Base-by-base conservation (phyloP, 495 filamentous ascomycete species). In the Massariosphaeria phaeospora region DNA sequence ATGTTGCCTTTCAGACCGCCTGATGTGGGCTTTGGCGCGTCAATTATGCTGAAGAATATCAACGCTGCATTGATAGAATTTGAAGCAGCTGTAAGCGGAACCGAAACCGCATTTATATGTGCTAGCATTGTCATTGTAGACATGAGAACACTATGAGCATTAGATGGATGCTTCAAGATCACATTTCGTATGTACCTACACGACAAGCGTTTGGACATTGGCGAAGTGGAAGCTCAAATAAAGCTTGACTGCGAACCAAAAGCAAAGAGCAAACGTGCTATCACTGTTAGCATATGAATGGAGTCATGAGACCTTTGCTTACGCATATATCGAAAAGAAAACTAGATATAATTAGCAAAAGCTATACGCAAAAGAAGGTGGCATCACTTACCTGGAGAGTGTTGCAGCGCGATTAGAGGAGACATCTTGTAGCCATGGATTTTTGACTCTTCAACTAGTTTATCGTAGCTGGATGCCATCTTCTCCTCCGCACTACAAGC, bases 401-500 rank as follows among this genome's bases (percentile, higher is more conserved):
- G 36, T 25, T 51, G 48, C 10, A 51, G 13, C 3, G 48, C 48
- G 5, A 51, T 36, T 18, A 40, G 10, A 13, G 36, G 34, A 10
- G 48, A 51, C 48, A 51, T 24, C n/a, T 51, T 27, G 12, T 41
- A n/a, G 1, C 48, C 36, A 17, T 26, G 33, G 2, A 3, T n/a
- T 17, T 17, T 25, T 4, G 48, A 15, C n/a, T 36, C 15, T 5
- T 29, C n/a, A 2, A 51, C 17, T 11, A 29, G n/a, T 9, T 10
- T 17, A 27, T 41, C 27, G 25, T 51, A 51, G 12, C 23, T 40
- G 1, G 26, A 3, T 24, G 23, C 21, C 36, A 51, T 51, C 35
- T 51, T 51, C n/a, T 10, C 48, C n/a, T 51, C 48, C 10, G 48
- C 48, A 5, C 48, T 36, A 41, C 48, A 51, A 26, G 48, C 48